Base-by-base conservation (phyloP, 164 flowering plant species). In the Aristolochia contorta region DNA sequence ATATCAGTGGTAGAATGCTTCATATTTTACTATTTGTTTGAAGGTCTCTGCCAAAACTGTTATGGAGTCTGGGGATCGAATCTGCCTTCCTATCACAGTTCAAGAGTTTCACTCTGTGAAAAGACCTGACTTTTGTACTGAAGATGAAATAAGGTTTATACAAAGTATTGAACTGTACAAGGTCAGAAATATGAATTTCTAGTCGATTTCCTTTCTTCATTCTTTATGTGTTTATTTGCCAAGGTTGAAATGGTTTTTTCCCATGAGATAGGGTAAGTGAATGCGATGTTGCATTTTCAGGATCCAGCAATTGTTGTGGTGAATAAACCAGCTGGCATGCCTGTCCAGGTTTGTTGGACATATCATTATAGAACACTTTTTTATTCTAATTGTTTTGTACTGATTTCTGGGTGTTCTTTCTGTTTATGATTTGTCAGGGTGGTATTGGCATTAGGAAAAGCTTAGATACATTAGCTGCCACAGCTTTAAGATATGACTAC, bases 291-390 rank as follows among this genome's bases (percentile, higher is more conserved):
- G 59, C 65, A 27, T 64, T 61, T 27, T 52, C 62, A 93, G 99
- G 99, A 90, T 79, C 66, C 89, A 45, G 87, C 91, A 13, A 87
- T 93, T 63, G 71, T 93, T 66, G 92, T 78, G 54, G 41, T 93
- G 65, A 93, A 93, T 65, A 93, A 93, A 64, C 99, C 99, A 64
- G 85, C 80, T 12, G 96, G 97, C 61, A 72, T 93, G 82, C 89
- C 98, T 49, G 98, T 93, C 68, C 98, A 93, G 84, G 98, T 92
- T 61, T 64, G 54, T 51, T 54, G 45, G 30, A 59, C 15, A 27
- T 23, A 18, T 49, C 30, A 3, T 37, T 4, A 56, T 56, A 23
- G 21, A 27, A 16, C 4, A 4, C 21, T 12, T 16, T 30, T 56
- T 10, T 56, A 16, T 61, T 61, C 23, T 20, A 4, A 53, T 43